phyloP scores from a whole-genome alignment of 2,329 filamentous ascomycete genomes.

The Fusarium longipes region DNA sequence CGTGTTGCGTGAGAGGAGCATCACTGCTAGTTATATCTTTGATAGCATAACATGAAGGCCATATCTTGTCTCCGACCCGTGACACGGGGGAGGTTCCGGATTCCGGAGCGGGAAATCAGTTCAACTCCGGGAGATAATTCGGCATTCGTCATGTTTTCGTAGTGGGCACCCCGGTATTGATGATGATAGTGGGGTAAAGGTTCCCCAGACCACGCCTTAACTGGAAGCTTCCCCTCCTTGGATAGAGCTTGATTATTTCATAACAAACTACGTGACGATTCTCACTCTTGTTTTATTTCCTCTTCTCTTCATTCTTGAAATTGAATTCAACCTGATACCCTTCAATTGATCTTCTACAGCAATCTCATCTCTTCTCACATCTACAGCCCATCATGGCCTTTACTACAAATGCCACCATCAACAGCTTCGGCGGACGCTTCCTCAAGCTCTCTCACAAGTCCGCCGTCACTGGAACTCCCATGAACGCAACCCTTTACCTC shows the following conservation, averaged over 20 bases:
- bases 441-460: constrained; percentile 93
- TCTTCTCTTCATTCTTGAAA: constrained; percentile 1
- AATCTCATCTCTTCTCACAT: background rate
- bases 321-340: background rate
- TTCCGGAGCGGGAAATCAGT: constrained; percentile 27
- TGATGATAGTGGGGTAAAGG: constrained; percentile 35
- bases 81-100: constrained; percentile 32
- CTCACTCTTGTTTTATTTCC: background rate
- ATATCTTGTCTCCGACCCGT: constrained; percentile 10
- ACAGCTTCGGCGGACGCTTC: constrained; percentile 92
- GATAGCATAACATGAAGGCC: background rate
- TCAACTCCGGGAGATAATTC: constrained; percentile 40
- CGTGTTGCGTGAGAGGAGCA: background rate
- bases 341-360: constrained; percentile 11
- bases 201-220: constrained; percentile 24
- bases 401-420: constrained; percentile 88
- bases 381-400: constrained; percentile 73
- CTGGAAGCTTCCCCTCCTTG: constrained; percentile 39
- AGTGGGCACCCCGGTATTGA: constrained; percentile 23
- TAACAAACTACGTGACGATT: constrained; percentile 20
- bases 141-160: constrained; percentile 35
- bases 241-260: constrained; percentile 24
- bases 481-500: constrained; percentile 93
- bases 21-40: background rate
- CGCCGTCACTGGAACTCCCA: constrained; percentile 81